Base-by-base conservation (phyloP, 192 early-diverging fungal genomes). In the Backusella tuberculispora region DNA sequence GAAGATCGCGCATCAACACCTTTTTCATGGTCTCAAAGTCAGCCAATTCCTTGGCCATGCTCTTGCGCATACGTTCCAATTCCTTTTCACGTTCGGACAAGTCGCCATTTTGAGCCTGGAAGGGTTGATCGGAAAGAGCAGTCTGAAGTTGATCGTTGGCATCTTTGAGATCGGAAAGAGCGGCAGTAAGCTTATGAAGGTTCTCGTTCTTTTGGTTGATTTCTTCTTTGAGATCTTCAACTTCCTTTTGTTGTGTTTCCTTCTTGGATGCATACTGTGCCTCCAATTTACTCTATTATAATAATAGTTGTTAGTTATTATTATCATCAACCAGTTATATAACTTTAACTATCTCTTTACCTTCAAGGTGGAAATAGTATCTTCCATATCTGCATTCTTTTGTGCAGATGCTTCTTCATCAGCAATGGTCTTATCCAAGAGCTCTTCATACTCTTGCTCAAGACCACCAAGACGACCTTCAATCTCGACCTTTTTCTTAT, bases 11-110 rank as follows among this genome's bases (percentile, higher is more conserved):
- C 96, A 98, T 97, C 75, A 99, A 85, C 47, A 93, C 95, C 90
- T 98, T 97, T 85, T 97, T 97, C 96, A 98, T 98, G 71, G 92
- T 90, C 74, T 99, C 98, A 85, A 97, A 98, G 70, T 99, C 97
- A 21, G 90, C 84, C 67, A 98, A 88, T 63, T 83, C 77, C 34
- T 83, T 71, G 26, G 81, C 78, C 81, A 83, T 83, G 13, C 75
- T 78, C 66, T 83, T 83, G 60, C 92, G 84, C 80, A 96, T 91
- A 63, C 90, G 83, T 69, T 94, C 93, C 78, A 94, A 83, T 63
- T 95, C 93, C 66, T 89, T 89, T 79, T 92, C 92, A 69, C 87
- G 87, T 66, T 90, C 89, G 9, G 70, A 66, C 43, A 78, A 41
- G 41, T 78, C 76, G 13, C 63, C 71, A 5, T 14, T 56, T 37